phyloP scores from a whole-genome alignment of 1,284 basidiomycete species.

The Ustilago cynodontis region DNA sequence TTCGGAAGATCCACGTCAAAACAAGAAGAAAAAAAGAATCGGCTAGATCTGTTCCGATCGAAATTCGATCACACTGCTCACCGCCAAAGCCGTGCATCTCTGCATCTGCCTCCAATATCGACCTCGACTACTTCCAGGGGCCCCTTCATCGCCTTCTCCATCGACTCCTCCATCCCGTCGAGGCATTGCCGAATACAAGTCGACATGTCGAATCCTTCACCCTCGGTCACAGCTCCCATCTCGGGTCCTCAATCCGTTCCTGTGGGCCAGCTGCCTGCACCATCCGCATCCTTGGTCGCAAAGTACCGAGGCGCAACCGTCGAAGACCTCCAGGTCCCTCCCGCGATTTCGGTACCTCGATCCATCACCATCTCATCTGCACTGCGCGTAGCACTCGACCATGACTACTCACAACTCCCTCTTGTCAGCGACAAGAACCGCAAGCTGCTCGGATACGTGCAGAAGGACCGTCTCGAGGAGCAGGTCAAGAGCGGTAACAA shows the following conservation, averaged over 20 bases:
- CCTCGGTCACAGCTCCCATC: slow-evolving; percentile 56
- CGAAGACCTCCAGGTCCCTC: slow-evolving; percentile 63
- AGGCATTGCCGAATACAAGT: too few species aligned
- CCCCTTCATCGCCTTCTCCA: background rate
- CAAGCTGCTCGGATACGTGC: slow-evolving; percentile 63
- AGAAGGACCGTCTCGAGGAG: slow-evolving; percentile 56
- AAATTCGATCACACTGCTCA: background rate
- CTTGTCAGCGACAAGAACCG: slow-evolving; percentile 57
- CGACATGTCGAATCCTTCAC: slow-evolving; percentile 39
- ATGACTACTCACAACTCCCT: slow-evolving; percentile 65
- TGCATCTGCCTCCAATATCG: background rate
- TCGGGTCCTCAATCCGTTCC: slow-evolving; percentile 55
- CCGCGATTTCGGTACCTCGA: slow-evolving; percentile 60
- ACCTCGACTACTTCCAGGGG: background rate
- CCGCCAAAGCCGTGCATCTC: slow-evolving; percentile 33
- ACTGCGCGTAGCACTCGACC: slow-evolving; percentile 59
- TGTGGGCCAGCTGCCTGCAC: slow-evolving; percentile 47
- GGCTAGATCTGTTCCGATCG: background rate
- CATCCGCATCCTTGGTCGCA: slow-evolving; percentile 47
- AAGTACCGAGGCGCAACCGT: slow-evolving; percentile 64
- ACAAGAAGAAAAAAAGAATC: slow-evolving; percentile 9
- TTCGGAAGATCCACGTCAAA: background rate
- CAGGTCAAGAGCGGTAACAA: slow-evolving; percentile 43
- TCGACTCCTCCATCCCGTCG: slow-evolving; percentile 3
- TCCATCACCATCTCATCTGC: slow-evolving; percentile 48